Base-by-base conservation (phyloP, 2,329 filamentous ascomycete species). In the Scytalidium sp. region DNA sequence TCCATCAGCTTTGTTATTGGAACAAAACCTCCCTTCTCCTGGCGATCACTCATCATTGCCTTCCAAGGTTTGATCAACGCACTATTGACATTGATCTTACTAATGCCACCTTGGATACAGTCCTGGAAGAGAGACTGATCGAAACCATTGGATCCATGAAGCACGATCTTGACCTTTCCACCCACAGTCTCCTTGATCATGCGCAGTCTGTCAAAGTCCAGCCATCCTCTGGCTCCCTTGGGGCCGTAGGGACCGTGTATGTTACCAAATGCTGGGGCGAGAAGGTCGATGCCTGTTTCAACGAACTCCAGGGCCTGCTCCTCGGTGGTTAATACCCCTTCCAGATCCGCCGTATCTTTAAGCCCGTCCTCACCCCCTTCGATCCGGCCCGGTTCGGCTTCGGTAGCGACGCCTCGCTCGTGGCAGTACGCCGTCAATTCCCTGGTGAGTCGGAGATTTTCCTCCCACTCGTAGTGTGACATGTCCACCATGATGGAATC, bases 401-500 rank as follows among this genome's bases (percentile, higher is more conserved):
- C 85, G 2, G 84, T 85, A 3, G 83, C 78, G 54, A 88, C 87
- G 3, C 83, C 83, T 40, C 79, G 74, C 56, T 70, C 80, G 62
- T 87, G 79, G 62, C 85, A 87, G 62, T 84, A 82, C 19, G 67
- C 69, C 6, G 83, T 81, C 45, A 88, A 68, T 56, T 87, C 81
- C 45, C 72, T 72, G 19, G 85, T 89, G 61, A 80, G 75, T 2
- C 75, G 70, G 32, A 90, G 70, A 61, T 90, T 90, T 68, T 88
- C 84, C 47, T 78, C 83, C 58, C 83, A 83, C 57, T 87, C 84
- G 61, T 86, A 82, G 63, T 89, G 85, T 50, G 76, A 81, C 85
- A 90, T 90, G 67, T 90, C 87, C 0, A 89, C 81, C 85, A 90
- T 89, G 63, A 90, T 88, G 47, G 74, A 79, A 64, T 89, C 86